These are phyloP conservation scores for Zasmidium citrigriseum DNA, from an alignment of 2,329 filamentous ascomycete species.

Conservation along the genomic window DNA sequence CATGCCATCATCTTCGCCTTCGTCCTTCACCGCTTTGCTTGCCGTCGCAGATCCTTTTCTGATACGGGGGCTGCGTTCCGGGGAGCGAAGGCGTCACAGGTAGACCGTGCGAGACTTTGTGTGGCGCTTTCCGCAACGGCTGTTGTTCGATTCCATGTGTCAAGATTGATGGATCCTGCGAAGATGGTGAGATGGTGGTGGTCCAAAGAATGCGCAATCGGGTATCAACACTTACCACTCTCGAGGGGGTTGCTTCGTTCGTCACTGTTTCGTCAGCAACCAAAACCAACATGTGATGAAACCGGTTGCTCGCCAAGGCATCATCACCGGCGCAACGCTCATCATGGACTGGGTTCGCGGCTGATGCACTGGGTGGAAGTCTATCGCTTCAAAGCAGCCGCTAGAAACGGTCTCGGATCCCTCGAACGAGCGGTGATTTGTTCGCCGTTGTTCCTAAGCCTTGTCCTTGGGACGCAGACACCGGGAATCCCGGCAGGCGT, in stretches of 20 bases:
- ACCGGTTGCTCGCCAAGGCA: not conserved
- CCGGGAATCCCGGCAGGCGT: not conserved
- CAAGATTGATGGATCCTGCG: not conserved
- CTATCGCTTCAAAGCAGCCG: conserved; percentile 5
- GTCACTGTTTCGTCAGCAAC: not conserved
- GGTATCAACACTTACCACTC: too few species aligned
- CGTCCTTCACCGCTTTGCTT: conserved; percentile 6
- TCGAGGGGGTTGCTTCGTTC: too few species aligned
- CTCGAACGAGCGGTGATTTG: conserved; percentile 6
- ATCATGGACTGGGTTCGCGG: conserved; percentile 1
- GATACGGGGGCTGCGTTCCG: not conserved
- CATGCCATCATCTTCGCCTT: not conserved
- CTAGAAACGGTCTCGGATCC: conserved; percentile 12
- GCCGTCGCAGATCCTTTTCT: not conserved
- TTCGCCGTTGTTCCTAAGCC: conserved; percentile 10
- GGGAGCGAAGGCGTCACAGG: not conserved
- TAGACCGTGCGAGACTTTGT: conserved; percentile 9
- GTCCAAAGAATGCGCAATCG: too few species aligned
- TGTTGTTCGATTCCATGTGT: not conserved
- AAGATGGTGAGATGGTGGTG: not conserved
- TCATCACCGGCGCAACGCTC: not conserved
- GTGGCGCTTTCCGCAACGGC: conserved; percentile 7
- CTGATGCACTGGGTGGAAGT: conserved; percentile 6
- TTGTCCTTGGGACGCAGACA: conserved; percentile 5
- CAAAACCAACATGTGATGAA: not conserved